A percentile compares a stretch with the other conserved stretches of the same genome.
These are phyloP conservation scores for Candida sanyaensis DNA, from an alignment of 1,139 yeast species.

Conservation along the genomic window DNA sequence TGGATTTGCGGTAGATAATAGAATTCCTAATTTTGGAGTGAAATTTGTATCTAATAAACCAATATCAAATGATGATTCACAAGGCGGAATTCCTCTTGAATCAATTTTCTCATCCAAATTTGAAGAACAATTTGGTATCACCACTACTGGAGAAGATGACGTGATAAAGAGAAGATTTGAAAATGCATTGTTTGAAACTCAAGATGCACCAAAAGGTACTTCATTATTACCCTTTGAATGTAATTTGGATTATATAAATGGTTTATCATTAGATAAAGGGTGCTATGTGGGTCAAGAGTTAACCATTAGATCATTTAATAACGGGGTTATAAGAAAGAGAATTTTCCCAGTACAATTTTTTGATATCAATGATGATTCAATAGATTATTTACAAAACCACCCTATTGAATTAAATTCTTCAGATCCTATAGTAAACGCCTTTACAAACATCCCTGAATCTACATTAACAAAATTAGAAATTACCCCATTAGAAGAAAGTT, in stretches of 20 bases:
- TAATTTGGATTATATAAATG: constrained; percentile 80
- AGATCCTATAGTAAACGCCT: constrained; percentile 18
- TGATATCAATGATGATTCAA: constrained; percentile 20
- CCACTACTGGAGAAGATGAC: constrained; percentile 22
- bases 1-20: constrained; percentile 55
- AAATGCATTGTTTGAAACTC: constrained; percentile 70
- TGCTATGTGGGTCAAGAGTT: constrained; percentile 97
- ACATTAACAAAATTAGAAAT: constrained; percentile 27
- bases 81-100: constrained; percentile 11
- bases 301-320: constrained; percentile 83
- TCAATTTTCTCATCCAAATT: constrained; percentile 31
- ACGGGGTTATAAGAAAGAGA: constrained; percentile 81
- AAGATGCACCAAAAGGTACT: constrained; percentile 39
- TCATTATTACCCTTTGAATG: constrained; percentile 78
- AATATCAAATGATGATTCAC: constrained; percentile 15
- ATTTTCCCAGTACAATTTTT: constrained; percentile 70
- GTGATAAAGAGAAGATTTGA: constrained; percentile 52
- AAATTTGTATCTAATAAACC: constrained; percentile 52
- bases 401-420: constrained; percentile 21
- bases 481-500: constrained; percentile 21
- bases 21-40: constrained; percentile 76
- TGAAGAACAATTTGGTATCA: constrained; percentile 22
- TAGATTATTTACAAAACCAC: constrained; percentile 16
- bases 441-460: constrained; percentile 19
- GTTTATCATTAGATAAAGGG: constrained; percentile 86